A percentile compares a stretch with the other conserved stretches of the same genome.
phyloP scores from a whole-genome alignment of 768 basidiomycete species.

The Lepiota venenata region DNA sequence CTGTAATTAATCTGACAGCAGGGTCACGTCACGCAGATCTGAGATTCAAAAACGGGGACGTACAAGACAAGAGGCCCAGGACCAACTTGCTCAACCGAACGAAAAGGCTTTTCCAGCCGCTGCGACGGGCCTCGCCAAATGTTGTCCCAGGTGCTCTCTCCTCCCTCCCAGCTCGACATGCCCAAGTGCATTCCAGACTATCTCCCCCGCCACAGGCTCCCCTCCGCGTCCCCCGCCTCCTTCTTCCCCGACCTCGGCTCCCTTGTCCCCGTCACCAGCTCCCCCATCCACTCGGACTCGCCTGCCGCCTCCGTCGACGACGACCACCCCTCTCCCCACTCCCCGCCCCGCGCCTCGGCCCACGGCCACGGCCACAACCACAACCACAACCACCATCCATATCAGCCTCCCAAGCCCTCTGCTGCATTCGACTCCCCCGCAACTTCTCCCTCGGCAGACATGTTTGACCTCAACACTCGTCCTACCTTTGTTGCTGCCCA shows the following conservation, averaged over 20 bases:
- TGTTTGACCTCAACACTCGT: constrained; percentile 19
- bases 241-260: constrained; percentile 22
- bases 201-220: constrained; percentile 8
- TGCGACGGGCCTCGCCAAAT: constrained; percentile 12
- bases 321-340: constrained; percentile 27
- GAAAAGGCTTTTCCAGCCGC: constrained; percentile 3
- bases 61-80: constrained; percentile 14
- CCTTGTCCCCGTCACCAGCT: constrained; percentile 20
- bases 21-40: constrained; percentile 32
- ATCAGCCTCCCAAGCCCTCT: constrained; percentile 24
- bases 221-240: constrained; percentile 8
- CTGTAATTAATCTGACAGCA: constrained; percentile 20
- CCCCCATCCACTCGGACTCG: constrained; percentile 24
- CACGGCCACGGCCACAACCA: too few species aligned
- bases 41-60: constrained; percentile 23
- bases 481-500: constrained; percentile 14
- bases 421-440: constrained; percentile 28
- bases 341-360: constrained; percentile 21
- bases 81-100: constrained; percentile 3
- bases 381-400: constrained; percentile 21
- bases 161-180: constrained; percentile 18
- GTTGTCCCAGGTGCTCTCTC: constrained; percentile 24
- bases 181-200: constrained; percentile 17
- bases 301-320: constrained; percentile 34
- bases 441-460: constrained; percentile 17